A percentile compares a stretch with the other conserved stretches of the same genome.
Conservation (phyloP, 495 filamentous ascomycete genomes). For the Lichenothelia convexa region DNA sequence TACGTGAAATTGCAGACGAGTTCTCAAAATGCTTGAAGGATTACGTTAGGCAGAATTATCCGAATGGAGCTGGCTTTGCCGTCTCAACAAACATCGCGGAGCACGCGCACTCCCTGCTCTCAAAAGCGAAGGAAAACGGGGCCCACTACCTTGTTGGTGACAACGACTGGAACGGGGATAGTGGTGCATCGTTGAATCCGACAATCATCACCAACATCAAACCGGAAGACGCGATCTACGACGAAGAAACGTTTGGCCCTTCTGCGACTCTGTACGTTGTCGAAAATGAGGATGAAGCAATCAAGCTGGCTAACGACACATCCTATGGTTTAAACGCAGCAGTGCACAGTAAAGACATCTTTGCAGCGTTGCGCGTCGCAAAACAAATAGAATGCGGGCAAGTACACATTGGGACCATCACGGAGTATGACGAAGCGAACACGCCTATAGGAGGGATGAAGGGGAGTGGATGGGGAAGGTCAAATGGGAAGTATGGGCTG, state of each 20-base stretch:
- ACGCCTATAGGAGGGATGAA: conserved; percentile 12
- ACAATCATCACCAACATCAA: conserved; percentile 13
- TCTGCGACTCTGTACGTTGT: conserved; percentile 10
- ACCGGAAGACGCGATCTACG: conserved; percentile 7
- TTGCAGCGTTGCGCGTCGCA: conserved; percentile 9
- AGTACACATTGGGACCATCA: conserved; percentile 11
- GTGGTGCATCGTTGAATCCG: conserved; percentile 5
- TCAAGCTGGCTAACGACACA: conserved; percentile 7
- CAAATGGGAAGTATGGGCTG: conserved; percentile 10
- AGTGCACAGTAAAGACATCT: conserved; percentile 10
- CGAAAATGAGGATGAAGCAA: conserved; percentile 5
- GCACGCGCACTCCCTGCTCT: conserved; percentile 11
- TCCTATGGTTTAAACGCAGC: conserved; percentile 12
- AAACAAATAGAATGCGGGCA: conserved; percentile 12
- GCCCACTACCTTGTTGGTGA: conserved; percentile 13
- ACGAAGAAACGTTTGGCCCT: conserved; percentile 13
- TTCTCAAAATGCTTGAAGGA: too few species aligned
- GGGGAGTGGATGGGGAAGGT: conserved; percentile 11
- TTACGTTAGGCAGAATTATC: too few species aligned
- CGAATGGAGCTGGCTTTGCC: too few species aligned
- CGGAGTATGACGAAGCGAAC: conserved; percentile 6
- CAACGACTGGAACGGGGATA: conserved; percentile 5
- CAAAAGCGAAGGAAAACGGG: conserved; percentile 10
- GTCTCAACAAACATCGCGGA: conserved; percentile 11
- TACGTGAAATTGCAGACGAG: conserved; percentile 5